A percentile compares a stretch with the other conserved stretches of the same genome.
Conservation (phyloP, 176 grass and related monocot species). For the Phyllostachys edulis region DNA sequence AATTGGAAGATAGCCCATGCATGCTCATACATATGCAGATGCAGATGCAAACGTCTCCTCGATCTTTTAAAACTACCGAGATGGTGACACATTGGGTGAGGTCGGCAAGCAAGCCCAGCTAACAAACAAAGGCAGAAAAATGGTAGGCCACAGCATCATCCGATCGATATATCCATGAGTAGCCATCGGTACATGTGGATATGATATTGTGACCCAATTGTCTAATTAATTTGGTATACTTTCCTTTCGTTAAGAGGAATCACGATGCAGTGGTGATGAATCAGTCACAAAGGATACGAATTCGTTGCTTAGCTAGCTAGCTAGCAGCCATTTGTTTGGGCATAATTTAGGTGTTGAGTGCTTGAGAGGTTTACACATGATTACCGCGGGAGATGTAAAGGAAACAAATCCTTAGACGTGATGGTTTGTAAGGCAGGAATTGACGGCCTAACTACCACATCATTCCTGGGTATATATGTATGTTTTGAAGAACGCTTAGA, state of each 20-base stretch:
- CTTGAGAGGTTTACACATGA: neutral
- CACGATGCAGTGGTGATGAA: constrained; percentile 1
- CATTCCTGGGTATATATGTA: too few relatives aligned
- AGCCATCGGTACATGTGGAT: neutral
- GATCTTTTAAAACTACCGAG: neutral
- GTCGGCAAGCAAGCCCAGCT: constrained; percentile 45
- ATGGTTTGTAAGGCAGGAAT: neutral
- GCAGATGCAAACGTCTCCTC: neutral
- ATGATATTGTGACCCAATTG: neutral
- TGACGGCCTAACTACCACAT: neutral
- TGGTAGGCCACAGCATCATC: neutral
- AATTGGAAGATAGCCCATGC: neutral
- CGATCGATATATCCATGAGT: neutral
- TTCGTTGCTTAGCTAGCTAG: constrained; percentile 12
- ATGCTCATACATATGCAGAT: neutral
- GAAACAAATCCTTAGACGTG: neutral
- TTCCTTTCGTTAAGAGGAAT: constrained; percentile 4
- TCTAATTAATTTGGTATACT: neutral
- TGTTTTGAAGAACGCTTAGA: too few relatives aligned
- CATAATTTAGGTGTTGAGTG: constrained; percentile 16
- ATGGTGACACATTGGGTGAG: constrained; percentile 20
- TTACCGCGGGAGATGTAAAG: neutral
- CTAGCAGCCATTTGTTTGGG: neutral
- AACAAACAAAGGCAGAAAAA: constrained; percentile 12
- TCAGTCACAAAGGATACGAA: constrained; percentile 8